These are phyloP conservation scores for Filobasidium wieringae DNA, from an alignment of 768 basidiomycete genomes.

Conservation along the genomic window DNA sequence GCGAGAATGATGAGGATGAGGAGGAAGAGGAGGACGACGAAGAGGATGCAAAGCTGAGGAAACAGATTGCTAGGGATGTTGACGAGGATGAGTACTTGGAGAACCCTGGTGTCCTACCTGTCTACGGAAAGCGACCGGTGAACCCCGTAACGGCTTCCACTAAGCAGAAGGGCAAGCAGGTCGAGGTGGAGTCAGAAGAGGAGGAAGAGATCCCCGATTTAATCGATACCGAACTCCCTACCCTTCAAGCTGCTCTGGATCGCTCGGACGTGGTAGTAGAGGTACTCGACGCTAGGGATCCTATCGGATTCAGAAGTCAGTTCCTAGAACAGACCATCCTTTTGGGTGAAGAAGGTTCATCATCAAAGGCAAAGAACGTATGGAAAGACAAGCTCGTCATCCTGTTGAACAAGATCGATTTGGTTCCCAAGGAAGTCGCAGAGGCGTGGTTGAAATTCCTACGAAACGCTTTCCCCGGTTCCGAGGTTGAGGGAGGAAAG, in stretches of 20 bases:
- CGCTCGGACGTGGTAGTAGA: constrained; percentile 66
- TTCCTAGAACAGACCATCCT: constrained; percentile 50
- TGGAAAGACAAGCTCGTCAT: constrained; percentile 48
- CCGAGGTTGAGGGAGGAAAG: neutral
- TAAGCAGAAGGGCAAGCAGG: constrained; percentile 14
- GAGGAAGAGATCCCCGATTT: constrained; percentile 46
- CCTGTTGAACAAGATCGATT: constrained; percentile 79
- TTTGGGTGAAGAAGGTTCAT: neutral
- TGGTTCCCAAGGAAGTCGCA: constrained; percentile 65
- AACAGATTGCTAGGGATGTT: constrained; percentile 42
- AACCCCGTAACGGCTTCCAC: constrained; percentile 22
- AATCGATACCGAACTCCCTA: constrained; percentile 53
- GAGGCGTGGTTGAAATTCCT: constrained; percentile 57
- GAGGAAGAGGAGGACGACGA: constrained; percentile 35
- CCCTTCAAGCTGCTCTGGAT: constrained; percentile 57
- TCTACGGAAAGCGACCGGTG: constrained; percentile 19
- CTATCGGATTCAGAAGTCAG: constrained; percentile 55
- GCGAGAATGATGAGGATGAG: constrained; percentile 44
- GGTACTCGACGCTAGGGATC: constrained; percentile 76
- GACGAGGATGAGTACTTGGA: constrained; percentile 39
- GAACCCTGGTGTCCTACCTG: constrained; percentile 31
- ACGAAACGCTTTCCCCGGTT: constrained; percentile 42
- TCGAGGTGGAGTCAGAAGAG: constrained; percentile 45
- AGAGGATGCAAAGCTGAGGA: constrained; percentile 22
- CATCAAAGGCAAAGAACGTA: constrained; percentile 35